Evolutionary conservation across 2,329 filamentous ascomycete genomes (phyloP).

Genomic region (Monilinia laxa): DNA sequence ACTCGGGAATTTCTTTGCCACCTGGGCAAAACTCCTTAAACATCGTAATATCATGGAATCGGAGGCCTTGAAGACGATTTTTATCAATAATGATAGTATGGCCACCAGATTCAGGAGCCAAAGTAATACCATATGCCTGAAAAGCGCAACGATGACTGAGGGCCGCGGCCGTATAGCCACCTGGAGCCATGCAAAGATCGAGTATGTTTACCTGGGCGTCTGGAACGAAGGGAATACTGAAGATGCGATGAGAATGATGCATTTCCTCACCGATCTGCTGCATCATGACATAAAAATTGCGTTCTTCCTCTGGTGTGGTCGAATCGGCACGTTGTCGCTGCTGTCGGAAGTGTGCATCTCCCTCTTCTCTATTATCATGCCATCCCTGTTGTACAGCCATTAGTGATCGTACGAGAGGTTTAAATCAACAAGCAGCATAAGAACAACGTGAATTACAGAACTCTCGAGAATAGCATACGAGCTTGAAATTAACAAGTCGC

Average conservation of each 20-base stretch:
- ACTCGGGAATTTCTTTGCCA: slow-evolving; percentile 25
- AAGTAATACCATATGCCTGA: slow-evolving; percentile 31
- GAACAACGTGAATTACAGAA: too few relatives aligned
- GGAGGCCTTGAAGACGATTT: slow-evolving; percentile 1
- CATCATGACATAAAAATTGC: slow-evolving; percentile 47
- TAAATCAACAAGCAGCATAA: not conserved
- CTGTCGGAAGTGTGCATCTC: slow-evolving; percentile 46
- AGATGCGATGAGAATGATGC: slow-evolving; percentile 34
- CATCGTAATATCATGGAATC: slow-evolving; percentile 30
- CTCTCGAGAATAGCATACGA: not conserved
- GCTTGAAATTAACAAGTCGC: not conserved
- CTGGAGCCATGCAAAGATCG: slow-evolving; percentile 36
- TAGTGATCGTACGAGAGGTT: not conserved
- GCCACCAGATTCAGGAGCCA: slow-evolving; percentile 29
- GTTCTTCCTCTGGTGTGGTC: slow-evolving; percentile 27
- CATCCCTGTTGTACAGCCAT: slow-evolving; percentile 34
- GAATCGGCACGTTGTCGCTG: slow-evolving; percentile 45
- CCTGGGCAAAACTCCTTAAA: slow-evolving; percentile 28
- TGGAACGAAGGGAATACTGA: slow-evolving; percentile 15
- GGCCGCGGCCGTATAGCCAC: slow-evolving; percentile 28
- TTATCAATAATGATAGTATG: slow-evolving; percentile 29
- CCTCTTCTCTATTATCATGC: slow-evolving; percentile 48
- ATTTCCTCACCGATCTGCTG: slow-evolving; percentile 46
- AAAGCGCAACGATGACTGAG: slow-evolving; percentile 13
- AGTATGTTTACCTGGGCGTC: slow-evolving; percentile 27